Evolutionary conservation across 2,329 filamentous ascomycete genomes (phyloP).

Genomic region (Stagonosporopsis cucurbitacearum): DNA sequence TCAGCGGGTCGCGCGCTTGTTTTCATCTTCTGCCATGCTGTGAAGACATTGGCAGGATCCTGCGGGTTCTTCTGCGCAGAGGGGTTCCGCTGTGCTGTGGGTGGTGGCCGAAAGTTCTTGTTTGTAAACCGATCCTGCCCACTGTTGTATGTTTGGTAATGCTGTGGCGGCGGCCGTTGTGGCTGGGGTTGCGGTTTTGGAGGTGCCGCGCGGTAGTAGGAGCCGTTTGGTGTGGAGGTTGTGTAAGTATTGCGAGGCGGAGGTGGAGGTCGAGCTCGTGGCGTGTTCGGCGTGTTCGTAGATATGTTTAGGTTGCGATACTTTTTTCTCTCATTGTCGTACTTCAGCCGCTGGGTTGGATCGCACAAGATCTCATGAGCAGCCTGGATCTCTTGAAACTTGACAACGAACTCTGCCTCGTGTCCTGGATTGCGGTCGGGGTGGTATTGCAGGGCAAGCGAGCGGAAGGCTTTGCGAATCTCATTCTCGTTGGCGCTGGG

Average conservation of each 20-base stretch:
- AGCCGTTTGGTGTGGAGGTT: constrained; percentile 43
- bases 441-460: constrained; percentile 84
- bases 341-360: constrained; percentile 63
- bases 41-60: constrained; percentile 54
- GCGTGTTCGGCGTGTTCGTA: constrained; percentile 49
- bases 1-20: constrained; percentile 36
- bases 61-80: constrained; percentile 47
- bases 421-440: constrained; percentile 87
- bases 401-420: constrained; percentile 78
- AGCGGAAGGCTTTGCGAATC: constrained; percentile 85
- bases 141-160: constrained; percentile 40
- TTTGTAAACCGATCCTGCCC: constrained; percentile 54
- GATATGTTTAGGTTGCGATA: constrained; percentile 38
- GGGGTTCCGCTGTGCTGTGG: constrained; percentile 41
- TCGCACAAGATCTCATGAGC: constrained; percentile 80
- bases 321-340: constrained; percentile 66
- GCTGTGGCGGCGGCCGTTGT: constrained; percentile 36
- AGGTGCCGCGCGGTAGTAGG: constrained; percentile 43
- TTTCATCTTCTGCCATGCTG: constrained; percentile 59
- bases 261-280: constrained; percentile 51
- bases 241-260: constrained; percentile 54
- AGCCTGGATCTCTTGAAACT: constrained; percentile 85
- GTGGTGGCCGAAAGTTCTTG: constrained; percentile 50
- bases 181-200: constrained; percentile 30
- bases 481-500: constrained; percentile 72